Evolutionary conservation across 345 rosid genomes (phyloP), one percentile per base, ranked within the genome.

Genomic region (Leavenworthia alabamica): DNA sequence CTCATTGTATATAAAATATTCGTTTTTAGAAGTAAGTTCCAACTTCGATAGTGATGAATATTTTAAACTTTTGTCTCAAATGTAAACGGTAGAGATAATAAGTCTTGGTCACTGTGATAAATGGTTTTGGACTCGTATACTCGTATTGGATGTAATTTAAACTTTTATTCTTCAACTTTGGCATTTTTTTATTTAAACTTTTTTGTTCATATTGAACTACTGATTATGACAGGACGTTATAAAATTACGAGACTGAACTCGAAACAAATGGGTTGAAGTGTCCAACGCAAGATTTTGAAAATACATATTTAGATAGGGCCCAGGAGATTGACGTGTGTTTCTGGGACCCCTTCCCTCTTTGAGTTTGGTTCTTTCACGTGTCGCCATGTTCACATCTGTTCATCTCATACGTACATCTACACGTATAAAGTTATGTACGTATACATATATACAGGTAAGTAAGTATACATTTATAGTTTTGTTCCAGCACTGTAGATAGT

Each of bases 301-400:
- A 31, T 3, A 56, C 2, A 57, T 27, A 5, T 32, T 32, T 11
- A 44, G 19, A 31, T 53, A 23, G 53, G 49, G 4, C 42, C 67
- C 31, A 44, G 12, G 73, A 69, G 5, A 27, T 60, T 52, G 62
- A 69, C 67, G 62, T 60, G 73, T 60, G 73, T 69, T 59, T 40
- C 44, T 28, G 12, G 59, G 64, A 57, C 72, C 64, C 43, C 9
- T 66, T 24, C 9, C 2, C 48, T 47, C 60, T 42, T 32, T 41
- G 73, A 68, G 73, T 44, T 69, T 69, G 73, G 67, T 69, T 37
- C 58, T 62, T 69, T 70, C 74, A 70, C 74, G 74, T 70, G 74
- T 36, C 58, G 51, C 59, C 74, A 70, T 56, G 74, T 70, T 70
- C 69, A 56, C 74, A 55, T 45, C 24, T 68, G 67, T 52, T 52